phyloP scores from a whole-genome alignment of 345 rosid genomes.

The Firmiana major region DNA sequence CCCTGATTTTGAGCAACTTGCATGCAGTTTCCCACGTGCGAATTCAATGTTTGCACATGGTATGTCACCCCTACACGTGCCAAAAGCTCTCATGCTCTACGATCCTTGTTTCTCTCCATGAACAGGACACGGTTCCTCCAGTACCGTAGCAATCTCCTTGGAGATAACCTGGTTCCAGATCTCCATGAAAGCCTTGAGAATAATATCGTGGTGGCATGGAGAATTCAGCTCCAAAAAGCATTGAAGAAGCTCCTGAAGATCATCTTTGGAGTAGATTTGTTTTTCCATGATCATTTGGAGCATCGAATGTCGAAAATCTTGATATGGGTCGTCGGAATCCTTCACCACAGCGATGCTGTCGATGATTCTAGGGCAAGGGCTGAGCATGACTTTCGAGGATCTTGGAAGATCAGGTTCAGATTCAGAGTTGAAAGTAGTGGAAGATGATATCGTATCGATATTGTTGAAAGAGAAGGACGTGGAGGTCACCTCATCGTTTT shows the following conservation, averaged over 20 bases:
- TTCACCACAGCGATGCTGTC: constrained; percentile 44
- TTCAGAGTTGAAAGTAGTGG: constrained; percentile 19
- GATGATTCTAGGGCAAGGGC: constrained; percentile 31
- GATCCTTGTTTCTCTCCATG: neutral
- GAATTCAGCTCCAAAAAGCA: constrained; percentile 52
- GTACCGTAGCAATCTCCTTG: neutral
- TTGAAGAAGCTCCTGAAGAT: constrained; percentile 48
- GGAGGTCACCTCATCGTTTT: constrained; percentile 18
- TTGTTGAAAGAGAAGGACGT: constrained; percentile 24
- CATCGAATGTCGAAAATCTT: constrained; percentile 55
- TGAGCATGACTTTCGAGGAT: constrained; percentile 6
- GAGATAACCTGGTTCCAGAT: constrained; percentile 32
- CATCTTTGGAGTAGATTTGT: constrained; percentile 36
- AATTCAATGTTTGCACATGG: constrained; percentile 3
- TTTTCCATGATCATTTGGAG: constrained; percentile 51
- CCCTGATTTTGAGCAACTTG: neutral
- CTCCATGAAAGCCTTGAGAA: constrained; percentile 45
- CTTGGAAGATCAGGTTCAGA: constrained; percentile 18
- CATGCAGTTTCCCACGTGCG: constrained; percentile 1
- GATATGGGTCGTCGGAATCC: constrained; percentile 46
- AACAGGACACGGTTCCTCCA: neutral
- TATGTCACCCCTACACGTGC: constrained; percentile 5
- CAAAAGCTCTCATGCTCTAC: neutral
- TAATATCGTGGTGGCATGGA: constrained; percentile 35
- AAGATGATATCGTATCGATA: constrained; percentile 8